phyloP scores from a whole-genome alignment of 1,284 basidiomycete species.

The Ceratobasidium sp. region DNA sequence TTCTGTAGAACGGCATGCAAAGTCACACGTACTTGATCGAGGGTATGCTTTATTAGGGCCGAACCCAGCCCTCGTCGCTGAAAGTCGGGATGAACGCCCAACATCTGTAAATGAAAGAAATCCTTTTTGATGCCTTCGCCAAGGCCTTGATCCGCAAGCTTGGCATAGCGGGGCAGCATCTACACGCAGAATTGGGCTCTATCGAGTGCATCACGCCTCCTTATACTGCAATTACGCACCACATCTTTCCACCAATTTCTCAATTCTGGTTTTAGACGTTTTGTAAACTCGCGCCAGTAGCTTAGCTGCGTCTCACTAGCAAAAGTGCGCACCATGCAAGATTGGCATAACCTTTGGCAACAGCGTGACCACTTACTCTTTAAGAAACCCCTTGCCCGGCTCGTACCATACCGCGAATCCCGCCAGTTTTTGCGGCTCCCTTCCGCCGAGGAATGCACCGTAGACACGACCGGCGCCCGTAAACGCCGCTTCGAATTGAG shows the following conservation, averaged over 20 bases:
- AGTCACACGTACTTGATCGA: not conserved
- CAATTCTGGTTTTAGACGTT: conserved; percentile 8
- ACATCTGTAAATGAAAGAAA: conserved; percentile 21
- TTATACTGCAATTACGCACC: not conserved
- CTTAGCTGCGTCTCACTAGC: not conserved
- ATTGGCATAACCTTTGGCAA: too few relatives aligned
- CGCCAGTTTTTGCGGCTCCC: not conserved
- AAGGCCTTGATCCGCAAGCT: conserved; percentile 4
- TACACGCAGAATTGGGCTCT: not conserved
- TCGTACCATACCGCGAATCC: conserved; percentile 15
- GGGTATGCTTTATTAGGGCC: conserved; percentile 3
- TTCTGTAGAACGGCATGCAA: not conserved
- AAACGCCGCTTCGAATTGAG: conserved; percentile 15
- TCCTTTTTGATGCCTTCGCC: conserved; percentile 20
- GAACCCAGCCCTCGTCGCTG: conserved; percentile 15
- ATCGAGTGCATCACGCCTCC: too few relatives aligned
- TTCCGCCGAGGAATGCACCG: conserved; percentile 8
- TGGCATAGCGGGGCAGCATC: not conserved
- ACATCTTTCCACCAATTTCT: not conserved
- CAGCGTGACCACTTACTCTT: not conserved
- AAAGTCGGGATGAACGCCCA: conserved; percentile 37
- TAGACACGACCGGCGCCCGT: conserved; percentile 31
- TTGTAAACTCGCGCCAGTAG: not conserved
- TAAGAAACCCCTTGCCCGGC: conserved; percentile 16
- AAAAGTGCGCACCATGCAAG: not conserved